Evolutionary conservation across 2,329 filamentous ascomycete genomes (phyloP), one percentile per base, ranked within the genome.

Genomic region (Arthroderma sp.): DNA sequence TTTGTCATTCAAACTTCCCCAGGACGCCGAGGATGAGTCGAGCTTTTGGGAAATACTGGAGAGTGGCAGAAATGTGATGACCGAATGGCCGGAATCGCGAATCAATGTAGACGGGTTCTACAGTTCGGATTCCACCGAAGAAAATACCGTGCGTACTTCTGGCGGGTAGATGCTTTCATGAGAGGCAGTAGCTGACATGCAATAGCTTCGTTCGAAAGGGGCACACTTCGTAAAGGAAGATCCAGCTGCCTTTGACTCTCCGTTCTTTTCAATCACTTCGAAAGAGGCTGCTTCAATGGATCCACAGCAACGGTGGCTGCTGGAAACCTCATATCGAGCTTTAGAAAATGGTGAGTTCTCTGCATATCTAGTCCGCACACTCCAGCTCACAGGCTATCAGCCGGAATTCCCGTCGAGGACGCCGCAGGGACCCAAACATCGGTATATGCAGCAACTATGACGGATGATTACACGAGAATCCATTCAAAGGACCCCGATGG

Each of bases 1-100:
- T 11, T 56, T 58, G 53, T 58, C 54, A 39, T 65, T 61, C 43
- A 55, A 61, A 8, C 56, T 65, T 31, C 60, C 63, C 3, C 62
- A 61, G 10, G 53, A 43, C 6, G 50, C 57, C 6, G 44, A 27
- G 11, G 51, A 52, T 3, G 60, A 61, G 3, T 57, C 60, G 3
- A 53, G 55, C 1, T 59, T 64, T 5, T 66, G 63, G 63, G 43
- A 61, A 6, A 42, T 66, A 5, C 54, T 62, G 7, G 11, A 38
- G 11, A 37, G 47, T 6, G 45, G 41, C 4, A 11, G 45, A 7
- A 44, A 50, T 28, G 38, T 49, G 10, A 31, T 36, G 7, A 33
- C 11, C 4, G 36, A 49, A 10, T 31, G 53, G 30, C 54, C 55
- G 10, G 36, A 42, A 11, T 40, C 47, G 7, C 36, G 54, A 29